Base-by-base conservation (phyloP, 768 basidiomycete genomes). In the Calocera cornea region DNA sequence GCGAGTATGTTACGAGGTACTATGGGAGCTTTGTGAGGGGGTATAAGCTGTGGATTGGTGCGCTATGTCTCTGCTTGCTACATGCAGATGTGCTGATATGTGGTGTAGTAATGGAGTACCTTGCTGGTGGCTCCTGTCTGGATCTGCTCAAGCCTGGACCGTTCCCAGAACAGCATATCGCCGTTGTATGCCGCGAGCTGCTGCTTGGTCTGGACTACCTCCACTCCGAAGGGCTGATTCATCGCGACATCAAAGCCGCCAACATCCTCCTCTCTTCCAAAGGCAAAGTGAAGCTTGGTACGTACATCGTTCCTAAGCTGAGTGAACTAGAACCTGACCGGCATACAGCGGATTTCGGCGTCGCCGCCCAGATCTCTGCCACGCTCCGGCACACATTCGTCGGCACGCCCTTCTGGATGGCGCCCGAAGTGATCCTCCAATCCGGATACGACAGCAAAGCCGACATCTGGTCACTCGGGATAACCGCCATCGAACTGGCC, bases 211-310 rank as follows among this genome's bases (percentile, higher is more conserved):
- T 99, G 33, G 92, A 95, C 68, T 99, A 99, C 75, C 86, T 98
- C n/a, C 97, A 98, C 74, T 83, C 84, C 19, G 92, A 97, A 75
- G 88, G 90, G 65, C 98, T 95, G 69, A 98, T 99, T 68, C 97
- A 99, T 77, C 88, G 97, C 54, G 97, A 99, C 74, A 97, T 99
- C 83, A 99, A 99, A 75, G 97, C 95, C 1, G 95, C 95, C 44
- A 99, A 99, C 73, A 84, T 99, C 66, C 82, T 97, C 5, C 83
- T 98, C 31, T 92, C 92, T 2, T 89, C 90, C 1, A 84, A 86
- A 0, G 97, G 97, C 34, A 90, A 87, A 75, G 95, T 98, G 76
- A 98, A 99, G 77, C 86, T 99, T 10, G 79, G 79, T 79, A 33
- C 34, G 76, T 68, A 27, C 2, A 1, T 36, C 36, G 34, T 41